Percentiles rank a stretch among this genome's conserved stretches.
Evolutionary conservation across 306 rosid genomes (phyloP).

Genomic region (Citrullus colocynthis): DNA sequence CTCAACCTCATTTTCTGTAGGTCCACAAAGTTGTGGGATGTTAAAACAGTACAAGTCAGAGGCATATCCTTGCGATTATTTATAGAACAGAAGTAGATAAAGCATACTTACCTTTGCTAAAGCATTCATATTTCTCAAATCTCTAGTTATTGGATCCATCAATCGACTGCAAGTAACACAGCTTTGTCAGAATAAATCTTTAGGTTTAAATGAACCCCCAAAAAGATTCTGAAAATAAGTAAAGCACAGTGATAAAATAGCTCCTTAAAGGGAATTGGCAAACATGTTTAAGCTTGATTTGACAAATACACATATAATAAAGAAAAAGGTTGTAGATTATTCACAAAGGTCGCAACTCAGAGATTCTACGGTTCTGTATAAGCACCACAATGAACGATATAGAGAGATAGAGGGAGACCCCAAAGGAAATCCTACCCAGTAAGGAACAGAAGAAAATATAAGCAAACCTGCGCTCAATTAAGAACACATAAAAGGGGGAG

Average conservation of each 20-base stretch:
- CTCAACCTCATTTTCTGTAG: slow-evolving; percentile 80
- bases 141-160: slow-evolving; percentile 83
- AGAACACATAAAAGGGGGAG: neutral
- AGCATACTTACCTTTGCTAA: slow-evolving; percentile 71
- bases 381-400: neutral
- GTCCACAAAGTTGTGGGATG: slow-evolving; percentile 13
- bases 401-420: neutral
- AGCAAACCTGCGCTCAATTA: neutral
- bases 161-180: slow-evolving; percentile 51
- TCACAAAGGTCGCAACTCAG: neutral
- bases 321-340: neutral
- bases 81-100: neutral
- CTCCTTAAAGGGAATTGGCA: neutral
- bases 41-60: slow-evolving; percentile 13
- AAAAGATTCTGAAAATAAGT: slow-evolving; percentile 1
- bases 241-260: neutral
- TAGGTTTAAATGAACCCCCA: neutral
- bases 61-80: neutral
- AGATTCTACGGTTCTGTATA: neutral
- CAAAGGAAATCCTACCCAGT: neutral
- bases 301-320: neutral
- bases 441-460: neutral
- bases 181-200: neutral
- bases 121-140: slow-evolving; percentile 85
- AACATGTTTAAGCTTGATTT: neutral